Percentiles rank a stretch among this genome's conserved stretches.
phyloP scores from a whole-genome alignment of 1,139 yeast genomes.

The Candida frijolesensis region DNA sequence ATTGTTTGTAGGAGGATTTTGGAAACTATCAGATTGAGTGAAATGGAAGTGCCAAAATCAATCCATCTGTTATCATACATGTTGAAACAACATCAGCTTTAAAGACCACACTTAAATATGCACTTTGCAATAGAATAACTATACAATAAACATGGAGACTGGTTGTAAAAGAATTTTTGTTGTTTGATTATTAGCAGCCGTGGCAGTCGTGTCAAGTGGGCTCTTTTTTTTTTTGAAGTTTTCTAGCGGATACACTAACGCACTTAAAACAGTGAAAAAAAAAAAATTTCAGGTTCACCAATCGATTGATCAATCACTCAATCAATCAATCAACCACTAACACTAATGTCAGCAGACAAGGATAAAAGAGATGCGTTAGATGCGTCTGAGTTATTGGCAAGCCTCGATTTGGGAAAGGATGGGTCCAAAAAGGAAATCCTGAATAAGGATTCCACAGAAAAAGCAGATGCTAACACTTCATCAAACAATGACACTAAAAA shows the following conservation, averaged over 20 bases:
- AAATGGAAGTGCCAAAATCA: no score
- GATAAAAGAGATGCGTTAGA: slow-evolving; percentile 2
- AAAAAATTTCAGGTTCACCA: not conserved
- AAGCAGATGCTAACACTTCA: not conserved
- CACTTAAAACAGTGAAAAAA: not conserved
- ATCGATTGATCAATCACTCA: not conserved
- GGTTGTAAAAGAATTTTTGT: no score
- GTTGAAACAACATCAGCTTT: no score
- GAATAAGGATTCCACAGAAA: not conserved
- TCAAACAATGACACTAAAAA: not conserved
- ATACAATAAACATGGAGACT: no score
- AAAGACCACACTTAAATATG: no score
- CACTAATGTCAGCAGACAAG: not conserved
- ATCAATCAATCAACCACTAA: not conserved
- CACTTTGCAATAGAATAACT: no score
- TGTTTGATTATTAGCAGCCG: no score
- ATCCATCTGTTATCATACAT: no score
- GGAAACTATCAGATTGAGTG: no score
- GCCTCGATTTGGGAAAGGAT: not conserved
- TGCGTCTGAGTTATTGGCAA: slow-evolving; percentile 1
- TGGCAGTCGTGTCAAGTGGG: not conserved
- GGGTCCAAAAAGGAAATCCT: slow-evolving; percentile 5
- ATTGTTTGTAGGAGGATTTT: no score
- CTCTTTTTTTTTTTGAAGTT: not conserved
- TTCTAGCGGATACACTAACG: not conserved